phyloP scores from a whole-genome alignment of 2,329 filamentous ascomycete genomes.

The Dichotomopilus funicola region DNA sequence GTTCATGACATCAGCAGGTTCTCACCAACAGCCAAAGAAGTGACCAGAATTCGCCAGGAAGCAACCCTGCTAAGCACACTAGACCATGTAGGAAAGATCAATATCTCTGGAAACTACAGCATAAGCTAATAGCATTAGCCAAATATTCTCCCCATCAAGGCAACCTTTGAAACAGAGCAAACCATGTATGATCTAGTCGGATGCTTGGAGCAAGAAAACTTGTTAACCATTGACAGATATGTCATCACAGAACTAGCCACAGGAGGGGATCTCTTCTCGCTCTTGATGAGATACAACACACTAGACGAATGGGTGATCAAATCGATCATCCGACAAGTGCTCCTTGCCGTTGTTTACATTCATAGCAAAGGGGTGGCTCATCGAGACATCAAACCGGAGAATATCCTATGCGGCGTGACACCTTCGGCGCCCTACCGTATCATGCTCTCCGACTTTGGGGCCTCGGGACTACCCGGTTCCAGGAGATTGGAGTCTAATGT shows the following conservation, averaged over 20 bases:
- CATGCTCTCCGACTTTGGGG: slow-evolving; percentile 48
- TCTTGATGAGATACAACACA: slow-evolving; percentile 32
- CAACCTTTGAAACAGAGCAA: slow-evolving; percentile 43
- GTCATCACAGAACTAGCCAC: slow-evolving; percentile 52
- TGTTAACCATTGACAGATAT: slow-evolving; percentile 34
- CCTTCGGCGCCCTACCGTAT: slow-evolving; percentile 39
- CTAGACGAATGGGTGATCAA: slow-evolving; percentile 38
- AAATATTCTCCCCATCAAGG: slow-evolving; percentile 47
- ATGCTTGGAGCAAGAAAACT: background rate
- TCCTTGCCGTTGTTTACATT: slow-evolving; percentile 41
- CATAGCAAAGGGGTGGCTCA: slow-evolving; percentile 46
- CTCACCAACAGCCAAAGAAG: slow-evolving; percentile 22
- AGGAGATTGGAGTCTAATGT: slow-evolving; percentile 39
- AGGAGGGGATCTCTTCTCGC: slow-evolving; percentile 48
- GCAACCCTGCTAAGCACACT: slow-evolving; percentile 47
- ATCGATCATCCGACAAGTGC: slow-evolving; percentile 42
- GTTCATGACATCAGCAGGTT: slow-evolving; percentile 40
- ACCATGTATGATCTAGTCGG: slow-evolving; percentile 35
- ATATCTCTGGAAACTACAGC: background rate
- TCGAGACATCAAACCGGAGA: slow-evolving; percentile 50
- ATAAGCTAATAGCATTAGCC: slow-evolving; percentile 33
- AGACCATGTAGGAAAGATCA: slow-evolving; percentile 39
- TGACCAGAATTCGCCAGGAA: slow-evolving; percentile 41
- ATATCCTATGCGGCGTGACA: slow-evolving; percentile 43
- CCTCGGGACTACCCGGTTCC: slow-evolving; percentile 37